phyloP scores from a whole-genome alignment of 1,284 basidiomycete genomes.

The Pulveroboletus sp. region DNA sequence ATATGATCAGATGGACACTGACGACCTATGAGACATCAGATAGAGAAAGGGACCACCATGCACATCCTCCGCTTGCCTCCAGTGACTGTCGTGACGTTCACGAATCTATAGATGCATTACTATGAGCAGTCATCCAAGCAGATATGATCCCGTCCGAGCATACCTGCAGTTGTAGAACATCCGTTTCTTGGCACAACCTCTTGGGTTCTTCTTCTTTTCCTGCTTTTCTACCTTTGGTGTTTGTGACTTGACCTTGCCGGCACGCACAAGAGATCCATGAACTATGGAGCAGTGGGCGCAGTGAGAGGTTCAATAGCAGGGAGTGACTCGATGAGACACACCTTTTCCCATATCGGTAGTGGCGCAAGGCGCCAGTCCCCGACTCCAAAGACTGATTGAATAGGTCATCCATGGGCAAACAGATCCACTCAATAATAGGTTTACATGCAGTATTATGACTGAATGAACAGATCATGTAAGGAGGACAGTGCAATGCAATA shows the following conservation, averaged over 20 bases:
- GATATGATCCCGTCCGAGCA: constrained; percentile 24
- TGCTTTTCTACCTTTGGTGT: constrained; percentile 95
- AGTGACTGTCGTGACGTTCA: constrained; percentile 88
- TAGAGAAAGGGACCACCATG: constrained; percentile 42
- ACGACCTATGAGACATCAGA: constrained; percentile 34
- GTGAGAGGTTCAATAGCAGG: too few relatives aligned
- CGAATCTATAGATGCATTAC: constrained; percentile 58
- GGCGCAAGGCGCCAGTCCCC: too few relatives aligned
- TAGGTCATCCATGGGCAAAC: too few relatives aligned
- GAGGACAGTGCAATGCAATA: too few relatives aligned
- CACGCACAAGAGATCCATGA: constrained; percentile 99
- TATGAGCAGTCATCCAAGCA: constrained; percentile 1
- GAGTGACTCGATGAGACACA: constrained; percentile 22
- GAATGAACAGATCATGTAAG: too few relatives aligned
- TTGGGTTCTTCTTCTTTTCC: constrained; percentile 89
- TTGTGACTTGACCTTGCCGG: constrained; percentile 98
- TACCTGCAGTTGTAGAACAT: constrained; percentile 92
- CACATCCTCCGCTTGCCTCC: constrained; percentile 96
- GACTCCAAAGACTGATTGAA: too few relatives aligned
- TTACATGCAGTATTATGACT: too few relatives aligned
- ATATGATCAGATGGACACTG: constrained; percentile 73
- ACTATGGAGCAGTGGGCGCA: constrained; percentile 43
- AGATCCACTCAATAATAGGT: too few relatives aligned
- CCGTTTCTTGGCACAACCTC: constrained; percentile 94
- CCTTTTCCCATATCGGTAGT: constrained; percentile 62